Evolutionary conservation across 1,284 basidiomycete genomes (phyloP), one percentile per base, ranked within the genome.

Genomic region (Sporisorium scitamineum): DNA sequence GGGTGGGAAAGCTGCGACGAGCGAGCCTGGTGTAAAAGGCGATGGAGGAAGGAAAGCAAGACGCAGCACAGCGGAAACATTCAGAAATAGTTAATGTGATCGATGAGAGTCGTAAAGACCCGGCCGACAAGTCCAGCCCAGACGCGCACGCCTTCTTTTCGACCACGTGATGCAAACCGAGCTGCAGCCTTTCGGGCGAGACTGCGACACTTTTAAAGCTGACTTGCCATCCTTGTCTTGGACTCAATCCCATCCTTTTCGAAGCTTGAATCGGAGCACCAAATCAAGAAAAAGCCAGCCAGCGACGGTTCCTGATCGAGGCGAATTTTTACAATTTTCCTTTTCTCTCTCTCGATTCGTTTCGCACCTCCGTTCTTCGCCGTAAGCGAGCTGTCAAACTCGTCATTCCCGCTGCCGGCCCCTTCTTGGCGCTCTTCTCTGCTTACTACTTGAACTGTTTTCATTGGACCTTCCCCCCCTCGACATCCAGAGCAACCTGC

Each of bases 301-400:
- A 39, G 37, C 37, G 16, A 39, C 37, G 11, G 37, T 18, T 39
- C 37, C 37, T 39, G 16, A n/a, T 37, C 34, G 13, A 3, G 14
- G 8, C 14, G 34, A 37, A 37, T 9, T 13, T 14, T 9, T 9
- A 44, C 20, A 11, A 44, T 44, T 16, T 37, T 16, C 41, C 41
- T 22, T 20, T 22, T 42, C 13, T n/a, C 34, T 3, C 37, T 45
- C 42, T 45, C 22, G 22, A 11, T 45, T 26, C 42, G 42, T 26
- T 45, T 11, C 11, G 42, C 3, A 13, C 10, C 42, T 37, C 53
- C 67, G 57, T 54, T 3, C 20, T 64, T 63, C 53, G 41, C 67
- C 53, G 61, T 64, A 70, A 70, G 67, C 67, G 61, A 64, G 67
- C 67, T 70, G 67, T 70, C 67, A 70, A 47, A 32, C 7, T 45